These are phyloP conservation scores for Carpinus viminea DNA, from an alignment of 306 rosid genomes.

Conservation along the genomic window DNA sequence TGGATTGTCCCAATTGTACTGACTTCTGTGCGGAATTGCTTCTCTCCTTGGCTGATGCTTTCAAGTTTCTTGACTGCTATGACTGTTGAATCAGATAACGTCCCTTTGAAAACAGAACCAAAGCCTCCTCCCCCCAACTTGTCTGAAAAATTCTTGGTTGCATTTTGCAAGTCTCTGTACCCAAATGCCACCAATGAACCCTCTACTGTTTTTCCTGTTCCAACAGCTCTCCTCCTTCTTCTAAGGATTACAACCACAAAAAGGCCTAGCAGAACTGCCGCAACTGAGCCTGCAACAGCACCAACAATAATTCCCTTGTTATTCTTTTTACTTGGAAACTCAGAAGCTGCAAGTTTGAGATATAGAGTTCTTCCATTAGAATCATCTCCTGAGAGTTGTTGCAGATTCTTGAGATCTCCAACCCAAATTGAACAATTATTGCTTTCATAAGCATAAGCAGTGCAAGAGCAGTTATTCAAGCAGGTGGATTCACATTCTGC, in stretches of 20 bases:
- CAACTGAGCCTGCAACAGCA: slow-evolving; percentile 31
- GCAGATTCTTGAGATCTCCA: slow-evolving; percentile 35
- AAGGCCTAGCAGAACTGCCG: slow-evolving; percentile 12
- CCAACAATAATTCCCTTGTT: slow-evolving; percentile 30
- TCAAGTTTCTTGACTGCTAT: slow-evolving; percentile 86
- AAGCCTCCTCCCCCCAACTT: slow-evolving; percentile 92
- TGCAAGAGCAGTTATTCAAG: slow-evolving; percentile 40
- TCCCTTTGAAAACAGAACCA: slow-evolving; percentile 83
- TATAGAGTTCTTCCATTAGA: slow-evolving; percentile 37
- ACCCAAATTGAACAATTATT: slow-evolving; percentile 46
- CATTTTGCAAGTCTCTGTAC: slow-evolving; percentile 49
- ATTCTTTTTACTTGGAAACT: slow-evolving; percentile 27
- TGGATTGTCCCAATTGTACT: slow-evolving; percentile 76
- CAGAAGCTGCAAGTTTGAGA: slow-evolving; percentile 59
- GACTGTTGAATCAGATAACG: slow-evolving; percentile 52
- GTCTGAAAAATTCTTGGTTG: slow-evolving; percentile 65
- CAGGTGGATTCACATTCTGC: slow-evolving; percentile 45
- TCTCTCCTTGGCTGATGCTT: slow-evolving; percentile 78
- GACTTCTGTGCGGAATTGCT: slow-evolving; percentile 77
- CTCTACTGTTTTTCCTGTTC: not conserved
- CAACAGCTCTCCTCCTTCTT: not conserved
- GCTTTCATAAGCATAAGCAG: slow-evolving; percentile 39
- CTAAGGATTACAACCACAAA: not conserved
- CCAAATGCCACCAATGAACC: slow-evolving; percentile 39
- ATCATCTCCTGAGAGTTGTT: slow-evolving; percentile 41